Percentiles rank a stretch among this genome's conserved stretches.
Conservation (phyloP, 768 basidiomycete species). For the Boletus edulis region DNA sequence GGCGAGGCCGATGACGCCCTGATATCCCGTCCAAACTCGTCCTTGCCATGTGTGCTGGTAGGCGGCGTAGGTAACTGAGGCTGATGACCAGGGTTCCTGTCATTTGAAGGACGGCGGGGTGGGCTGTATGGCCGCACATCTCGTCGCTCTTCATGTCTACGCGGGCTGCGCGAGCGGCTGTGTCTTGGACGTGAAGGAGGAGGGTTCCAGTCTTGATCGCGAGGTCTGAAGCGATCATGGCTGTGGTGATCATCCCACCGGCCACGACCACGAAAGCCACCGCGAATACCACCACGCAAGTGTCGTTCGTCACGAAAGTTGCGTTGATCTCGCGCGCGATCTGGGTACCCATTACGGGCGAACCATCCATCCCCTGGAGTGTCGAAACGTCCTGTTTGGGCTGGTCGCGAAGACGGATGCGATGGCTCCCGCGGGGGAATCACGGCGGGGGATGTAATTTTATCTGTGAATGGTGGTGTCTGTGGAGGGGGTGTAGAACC, state of each 20-base stretch:
- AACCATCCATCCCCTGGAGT: slow-evolving; percentile 40
- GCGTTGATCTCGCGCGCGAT: slow-evolving; percentile 44
- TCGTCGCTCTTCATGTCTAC: slow-evolving; percentile 51
- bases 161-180: slow-evolving; percentile 77
- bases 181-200: slow-evolving; percentile 43
- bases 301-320: slow-evolving; percentile 53
- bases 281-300: slow-evolving; percentile 53
- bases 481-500: slow-evolving; percentile 26
- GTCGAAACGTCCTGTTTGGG: slow-evolving; percentile 26
- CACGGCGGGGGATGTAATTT: background rate
- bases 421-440: slow-evolving; percentile 23
- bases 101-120: slow-evolving; percentile 44
- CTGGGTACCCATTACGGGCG: slow-evolving; percentile 28
- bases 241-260: slow-evolving; percentile 62
- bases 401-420: background rate
- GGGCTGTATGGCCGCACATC: slow-evolving; percentile 60
- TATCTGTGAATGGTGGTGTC: slow-evolving; percentile 27
- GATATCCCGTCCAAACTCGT: slow-evolving; percentile 87
- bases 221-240: slow-evolving; percentile 40
- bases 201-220: slow-evolving; percentile 40
- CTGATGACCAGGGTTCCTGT: slow-evolving; percentile 26
- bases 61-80: slow-evolving; percentile 23
- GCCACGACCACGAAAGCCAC: slow-evolving; percentile 58
- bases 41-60: slow-evolving; percentile 49
- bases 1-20: slow-evolving; percentile 48